Evolutionary conservation across 768 basidiomycete species (phyloP), one percentile per base, ranked within the genome.

Genomic region (Hirschioporus abietinus): DNA sequence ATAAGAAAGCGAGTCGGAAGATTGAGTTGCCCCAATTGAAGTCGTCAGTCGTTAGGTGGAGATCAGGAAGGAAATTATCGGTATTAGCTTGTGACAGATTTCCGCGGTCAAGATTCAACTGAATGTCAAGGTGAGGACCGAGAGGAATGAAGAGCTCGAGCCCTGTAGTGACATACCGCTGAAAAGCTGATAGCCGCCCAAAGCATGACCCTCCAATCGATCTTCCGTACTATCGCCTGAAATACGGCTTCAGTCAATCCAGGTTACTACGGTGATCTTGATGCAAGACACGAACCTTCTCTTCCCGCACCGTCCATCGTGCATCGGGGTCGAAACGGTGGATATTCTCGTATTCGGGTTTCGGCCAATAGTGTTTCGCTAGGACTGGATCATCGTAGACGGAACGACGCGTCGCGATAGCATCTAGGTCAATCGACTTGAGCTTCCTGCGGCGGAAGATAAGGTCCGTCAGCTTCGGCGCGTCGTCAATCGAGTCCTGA

Each of bases 151-250:
- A 35, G 63, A 30, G 9, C 20, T 6, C 12, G 7, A 64, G 63
- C 25, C 10, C 0, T 35, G 25, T 12, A 20, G 52, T 20, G 26
- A 24, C 36, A 20, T 64, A 64, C 30, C 0, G 85, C 84, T 1
- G 84, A 83, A 69, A 88, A 89, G 72, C 82, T 82, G 67, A 87
- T 76, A 6, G 82, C 80, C 23, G 84, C 82, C 79, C 82, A 83
- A 4, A 83, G 65, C 83, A 88, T 83, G 57, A 89, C 82, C 67
- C 81, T 87, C 82, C 83, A 86, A 70, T 89, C 86, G 34, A 86
- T 79, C 69, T 85, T 86, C 59, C 86, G 77, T 26, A 86, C 71
- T 10, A 86, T 72, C 12, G 76, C 78, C 83, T 86, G 63, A n/a
- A n/a, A n/a, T 18, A 1, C 30, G 30, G 35, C 2, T 52, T 3